Evolutionary conservation across 1,284 basidiomycete genomes (phyloP).

Genomic region (Malassezia furfur): DNA sequence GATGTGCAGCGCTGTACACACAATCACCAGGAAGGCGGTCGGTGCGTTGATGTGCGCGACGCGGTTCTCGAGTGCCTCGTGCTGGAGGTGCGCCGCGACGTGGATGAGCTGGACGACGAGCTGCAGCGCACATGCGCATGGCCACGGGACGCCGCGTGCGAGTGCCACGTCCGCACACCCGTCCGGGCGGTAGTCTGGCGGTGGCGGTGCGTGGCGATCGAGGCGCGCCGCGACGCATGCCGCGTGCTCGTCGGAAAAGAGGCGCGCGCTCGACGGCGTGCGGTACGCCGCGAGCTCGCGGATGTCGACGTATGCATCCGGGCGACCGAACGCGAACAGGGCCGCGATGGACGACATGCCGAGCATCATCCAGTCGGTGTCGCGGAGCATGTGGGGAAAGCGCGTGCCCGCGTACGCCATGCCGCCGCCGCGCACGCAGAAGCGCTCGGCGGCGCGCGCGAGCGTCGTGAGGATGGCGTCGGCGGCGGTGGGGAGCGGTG

Average conservation of each 20-base stretch:
- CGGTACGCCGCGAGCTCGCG: conserved; percentile 3
- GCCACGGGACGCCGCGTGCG: background rate
- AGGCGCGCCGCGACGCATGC: background rate
- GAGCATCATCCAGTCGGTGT: conserved; percentile 94
- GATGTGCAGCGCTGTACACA: conserved; percentile 55
- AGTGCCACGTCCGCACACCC: background rate
- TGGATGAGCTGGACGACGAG: conserved; percentile 55
- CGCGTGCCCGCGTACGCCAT: conserved; percentile 52
- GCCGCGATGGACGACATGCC: conserved; percentile 62
- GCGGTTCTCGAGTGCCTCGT: conserved; percentile 55
- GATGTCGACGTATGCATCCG: conserved; percentile 57
- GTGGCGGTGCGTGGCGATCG: background rate
- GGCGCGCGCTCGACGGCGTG: background rate
- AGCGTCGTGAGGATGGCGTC: conserved; percentile 76
- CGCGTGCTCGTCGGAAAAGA: background rate
- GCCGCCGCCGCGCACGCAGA: background rate
- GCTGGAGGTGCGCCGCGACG: conserved; percentile 72
- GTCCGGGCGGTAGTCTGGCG: background rate
- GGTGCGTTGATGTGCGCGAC: conserved; percentile 7
- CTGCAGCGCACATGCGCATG: background rate
- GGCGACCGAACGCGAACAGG: conserved; percentile 73
- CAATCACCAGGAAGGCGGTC: conserved; percentile 73
- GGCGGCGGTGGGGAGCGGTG: conserved; percentile 76
- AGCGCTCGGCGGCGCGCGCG: conserved; percentile 52
- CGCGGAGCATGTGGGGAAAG: conserved; percentile 51